These are phyloP conservation scores for Tuber magnatum DNA, from an alignment of 495 filamentous ascomycete species.

Conservation along the genomic window DNA sequence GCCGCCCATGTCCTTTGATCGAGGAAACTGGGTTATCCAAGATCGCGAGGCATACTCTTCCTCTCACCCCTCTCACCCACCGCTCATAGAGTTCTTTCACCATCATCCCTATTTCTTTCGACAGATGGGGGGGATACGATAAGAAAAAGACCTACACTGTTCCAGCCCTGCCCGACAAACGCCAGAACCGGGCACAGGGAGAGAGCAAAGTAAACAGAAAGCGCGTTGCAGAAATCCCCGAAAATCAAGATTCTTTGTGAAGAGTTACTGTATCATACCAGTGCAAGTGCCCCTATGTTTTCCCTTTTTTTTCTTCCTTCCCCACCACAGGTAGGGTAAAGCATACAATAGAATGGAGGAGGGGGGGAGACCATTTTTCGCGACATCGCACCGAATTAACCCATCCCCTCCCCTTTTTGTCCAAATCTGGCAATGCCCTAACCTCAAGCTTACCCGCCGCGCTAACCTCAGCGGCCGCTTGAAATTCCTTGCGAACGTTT, in stretches of 20 bases:
- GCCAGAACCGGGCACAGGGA: background rate
- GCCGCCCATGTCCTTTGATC: background rate
- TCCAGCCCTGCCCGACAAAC: background rate
- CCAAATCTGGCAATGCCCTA: background rate
- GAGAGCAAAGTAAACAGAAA: background rate
- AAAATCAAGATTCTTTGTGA: background rate
- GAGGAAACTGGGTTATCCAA: background rate
- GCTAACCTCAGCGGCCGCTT: background rate
- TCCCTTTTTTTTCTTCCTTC: background rate
- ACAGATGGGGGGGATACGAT: background rate
- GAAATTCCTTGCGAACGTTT: background rate
- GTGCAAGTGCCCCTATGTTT: background rate
- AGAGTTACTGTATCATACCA: too few relatives aligned
- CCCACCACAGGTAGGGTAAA: background rate
- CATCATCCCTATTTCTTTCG: background rate
- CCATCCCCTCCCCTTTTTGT: background rate
- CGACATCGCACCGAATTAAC: background rate
- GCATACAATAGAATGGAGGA: background rate
- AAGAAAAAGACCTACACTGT: background rate
- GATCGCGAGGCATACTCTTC: background rate
- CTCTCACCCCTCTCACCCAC: background rate
- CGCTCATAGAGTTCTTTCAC: background rate
- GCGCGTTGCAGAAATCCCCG: background rate
- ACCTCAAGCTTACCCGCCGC: slow-evolving; percentile 3
- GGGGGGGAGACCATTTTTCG: background rate